Base-by-base conservation (phyloP, 2,329 filamentous ascomycete genomes). In the Xylariales sp. region DNA sequence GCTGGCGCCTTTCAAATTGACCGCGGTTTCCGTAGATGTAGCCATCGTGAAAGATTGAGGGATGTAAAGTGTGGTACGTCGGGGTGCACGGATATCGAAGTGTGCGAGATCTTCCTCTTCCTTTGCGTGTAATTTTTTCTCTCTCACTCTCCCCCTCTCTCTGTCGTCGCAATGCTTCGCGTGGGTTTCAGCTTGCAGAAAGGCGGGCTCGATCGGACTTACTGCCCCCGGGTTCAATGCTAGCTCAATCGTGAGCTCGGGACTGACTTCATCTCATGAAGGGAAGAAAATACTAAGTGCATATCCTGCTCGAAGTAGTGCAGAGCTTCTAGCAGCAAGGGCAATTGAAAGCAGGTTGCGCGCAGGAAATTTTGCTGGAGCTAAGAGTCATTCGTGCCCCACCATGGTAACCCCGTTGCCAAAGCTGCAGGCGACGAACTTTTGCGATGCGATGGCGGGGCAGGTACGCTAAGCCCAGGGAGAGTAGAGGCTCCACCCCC, bases 21-120 rank as follows among this genome's bases (percentile, higher is more conserved):
- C 19, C 19, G 32, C 21, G 4, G 49, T 49, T 21, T 43, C 40
- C 4, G 52, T 54, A 11, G 46, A 44, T 16, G 54, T 55, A 34
- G 56, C 49, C 55, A 56, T 58, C 14, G 35, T 46, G 16, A 11
- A 20, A 17, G 15, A 19, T 28, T 15, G 8, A 15, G 24, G 32
- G 20, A 16, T 28, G 13, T 30, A 21, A 15, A 20, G 29, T n/a
- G 23, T 38, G n/a, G 15, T 34, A 32, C 11, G 31, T 10, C 39
- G 18, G 11, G 28, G 34, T 25, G 41, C 20, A 19, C n/a, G 8
- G 23, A 8, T 25, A 25, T 8, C n/a, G 8, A n/a, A 25, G 8
- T 8, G n/a, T 25, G 23, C 8, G n/a, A 25, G 23, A 25, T 8
- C 8, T 25, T n/a, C 8, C 23, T 25, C 23, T n/a, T n/a, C n/a